Percentiles rank a stretch among this genome's conserved stretches.
These are phyloP conservation scores for Peribolospora baueri DNA, from an alignment of 768 basidiomycete genomes.

Conservation along the genomic window DNA sequence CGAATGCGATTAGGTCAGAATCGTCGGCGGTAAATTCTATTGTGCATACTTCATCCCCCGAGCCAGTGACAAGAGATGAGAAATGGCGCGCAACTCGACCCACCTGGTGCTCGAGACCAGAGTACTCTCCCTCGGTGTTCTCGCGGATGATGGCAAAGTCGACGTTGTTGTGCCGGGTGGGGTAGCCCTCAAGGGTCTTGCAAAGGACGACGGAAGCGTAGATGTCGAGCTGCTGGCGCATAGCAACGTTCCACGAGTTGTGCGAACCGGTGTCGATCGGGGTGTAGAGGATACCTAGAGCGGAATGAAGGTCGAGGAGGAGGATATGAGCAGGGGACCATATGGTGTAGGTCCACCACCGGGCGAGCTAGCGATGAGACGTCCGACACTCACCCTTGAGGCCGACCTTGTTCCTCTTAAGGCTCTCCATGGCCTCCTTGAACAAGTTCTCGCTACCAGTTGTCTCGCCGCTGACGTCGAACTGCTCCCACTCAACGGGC, in stretches of 20 bases:
- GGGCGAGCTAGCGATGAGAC: background rate
- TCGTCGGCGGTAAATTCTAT: too few relatives aligned
- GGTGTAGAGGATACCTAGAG: conserved; percentile 82
- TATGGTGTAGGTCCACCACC: too few relatives aligned
- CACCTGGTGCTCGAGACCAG: conserved; percentile 77
- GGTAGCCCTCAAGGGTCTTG: conserved; percentile 88
- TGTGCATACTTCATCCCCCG: too few relatives aligned
- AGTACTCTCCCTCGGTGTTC: conserved; percentile 99
- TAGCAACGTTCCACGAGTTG: conserved; percentile 99
- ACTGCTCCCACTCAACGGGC: conserved; percentile 94
- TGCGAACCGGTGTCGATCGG: conserved; percentile 89
- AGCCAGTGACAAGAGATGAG: background rate
- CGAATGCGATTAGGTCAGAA: too few relatives aligned
- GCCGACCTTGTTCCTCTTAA: conserved; percentile 92
- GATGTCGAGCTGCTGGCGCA: conserved; percentile 97
- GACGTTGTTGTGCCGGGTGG: conserved; percentile 85
- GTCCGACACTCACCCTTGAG: conserved; percentile 49
- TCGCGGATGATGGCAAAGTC: conserved; percentile 99
- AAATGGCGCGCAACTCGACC: background rate
- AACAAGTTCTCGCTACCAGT: conserved; percentile 82
- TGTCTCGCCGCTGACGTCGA: conserved; percentile 89
- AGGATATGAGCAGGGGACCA: background rate
- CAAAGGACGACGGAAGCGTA: conserved; percentile 96
- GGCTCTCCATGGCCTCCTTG: conserved; percentile 89
- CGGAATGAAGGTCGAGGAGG: background rate